These are phyloP conservation scores for Lagenaria siceraria DNA, from an alignment of 306 rosid species.

Conservation along the genomic window DNA sequence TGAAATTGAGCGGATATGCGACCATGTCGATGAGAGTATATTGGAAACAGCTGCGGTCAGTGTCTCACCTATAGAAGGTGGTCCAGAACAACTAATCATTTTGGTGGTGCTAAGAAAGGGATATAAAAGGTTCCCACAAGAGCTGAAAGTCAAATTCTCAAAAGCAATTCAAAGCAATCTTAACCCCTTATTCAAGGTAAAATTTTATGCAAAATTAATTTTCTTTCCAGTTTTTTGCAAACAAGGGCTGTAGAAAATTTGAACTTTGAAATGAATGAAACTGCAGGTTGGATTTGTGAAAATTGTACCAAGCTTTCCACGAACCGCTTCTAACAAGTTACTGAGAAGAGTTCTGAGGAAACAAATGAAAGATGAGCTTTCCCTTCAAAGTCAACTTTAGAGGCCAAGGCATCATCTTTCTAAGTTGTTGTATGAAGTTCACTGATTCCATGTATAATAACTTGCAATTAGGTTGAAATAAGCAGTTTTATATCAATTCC, in stretches of 20 bases:
- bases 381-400: slow-evolving; percentile 49
- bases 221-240: not conserved
- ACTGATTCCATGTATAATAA: not conserved
- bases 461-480: not conserved
- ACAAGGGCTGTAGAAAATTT: not conserved
- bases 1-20: slow-evolving; percentile 68
- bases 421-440: not conserved
- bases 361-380: slow-evolving; percentile 54
- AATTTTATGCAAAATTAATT: not conserved
- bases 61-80: slow-evolving; percentile 40
- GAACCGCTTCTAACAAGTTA: slow-evolving; percentile 73
- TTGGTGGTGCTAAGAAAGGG: slow-evolving; percentile 52
- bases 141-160: slow-evolving; percentile 38
- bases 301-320: slow-evolving; percentile 56
- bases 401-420: not conserved
- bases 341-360: slow-evolving; percentile 70
- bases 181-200: slow-evolving; percentile 75
- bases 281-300: slow-evolving; percentile 48
- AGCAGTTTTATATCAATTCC: not conserved
- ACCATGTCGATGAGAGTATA: slow-evolving; percentile 49
- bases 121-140: slow-evolving; percentile 26
- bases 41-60: slow-evolving; percentile 65
- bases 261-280: not conserved
- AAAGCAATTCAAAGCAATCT: slow-evolving; percentile 65
- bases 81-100: slow-evolving; percentile 62